Evolutionary conservation across 192 early-diverging fungal genomes (phyloP), one percentile per base, ranked within the genome.

Genomic region (Backusella australiensis): DNA sequence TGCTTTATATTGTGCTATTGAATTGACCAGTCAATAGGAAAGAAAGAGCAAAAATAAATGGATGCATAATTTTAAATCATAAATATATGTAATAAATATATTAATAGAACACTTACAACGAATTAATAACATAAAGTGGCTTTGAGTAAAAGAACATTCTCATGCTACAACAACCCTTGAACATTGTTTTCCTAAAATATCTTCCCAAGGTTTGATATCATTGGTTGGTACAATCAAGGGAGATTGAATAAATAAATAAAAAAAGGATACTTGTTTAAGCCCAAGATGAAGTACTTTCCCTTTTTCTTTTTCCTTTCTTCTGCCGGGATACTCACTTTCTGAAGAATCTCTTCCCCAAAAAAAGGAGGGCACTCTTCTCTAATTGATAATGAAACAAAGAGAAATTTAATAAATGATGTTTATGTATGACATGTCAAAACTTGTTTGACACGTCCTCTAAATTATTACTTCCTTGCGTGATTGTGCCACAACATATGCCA

Each of bases 171-270:
- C 26, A 23, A 63, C 56, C 56, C 56, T 63, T 63, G 56, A 63
- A 63, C 26, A 63, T 29, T 63, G 26, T 26, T 63, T 63, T 63
- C 56, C 56, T 63, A 63, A 63, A 63, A 63, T 63, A 63, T 14
- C 46, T 49, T 63, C 1, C 8, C 7, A 14, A 9, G 9, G 8
- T 2, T 63, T 23, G 9, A 63, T 63, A 63, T 63, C 7, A 63
- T 63, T 63, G 56, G 56, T 29, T 63, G 11, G 11, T 63, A 63
- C 12, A 29, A 12, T 59, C 26, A 63, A 63, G 21, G 56, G 56
- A 63, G 56, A 29, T 63, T 63, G 56, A 63, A 63, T 63, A 63
- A 44, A 39, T 39, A 39, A 49, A 49, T 7, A 49, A 32, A 32
- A 32, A 32, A 32, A n/a, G 56, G 12, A 29, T 29, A 29, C 19